Evolutionary conservation across 2,329 filamentous ascomycete genomes (phyloP), one percentile per base, ranked within the genome.

Genomic region (Diaporthe longicolla): DNA sequence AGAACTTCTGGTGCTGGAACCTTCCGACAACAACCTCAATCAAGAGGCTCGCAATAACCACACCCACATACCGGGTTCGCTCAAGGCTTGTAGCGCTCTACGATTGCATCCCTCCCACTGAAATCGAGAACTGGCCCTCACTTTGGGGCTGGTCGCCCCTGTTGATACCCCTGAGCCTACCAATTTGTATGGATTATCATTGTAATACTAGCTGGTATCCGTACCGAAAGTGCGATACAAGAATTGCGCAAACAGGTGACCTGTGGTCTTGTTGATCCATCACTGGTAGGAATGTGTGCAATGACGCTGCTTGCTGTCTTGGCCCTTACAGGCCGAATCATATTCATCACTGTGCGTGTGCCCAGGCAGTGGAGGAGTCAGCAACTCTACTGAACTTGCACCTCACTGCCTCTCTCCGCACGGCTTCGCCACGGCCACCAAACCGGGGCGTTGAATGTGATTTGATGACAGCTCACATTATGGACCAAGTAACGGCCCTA

Each of bases 101-200:
- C 32, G 32, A 13, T 40, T 54, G 8, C 21, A 26, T 26, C 32
- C 26, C 32, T 52, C n/a, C 21, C 32, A 5, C 19, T 21, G 15
- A 37, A 54, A 48, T n/a, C 48, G 48, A 37, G 32, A 40, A 40
- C 6, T 40, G 63, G 13, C 48, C n/a, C 63, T 54, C 24, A 26
- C 13, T 40, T 68, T 32, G 15, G 32, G 63, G 63, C n/a, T 29
- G 15, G 26, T 26, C 43, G n/a, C 45, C n/a, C 48, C 29, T 40
- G 52, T 45, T 52, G 66, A 57, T 59, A 35, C 50, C 69, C 40
- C 37, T 48, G 45, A 48, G 43, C 65, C 55, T 59, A 61, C 52
- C 63, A 9, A 24, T 32, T n/a, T 73, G 73, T 72, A 72, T 73
- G 73, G 73, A 57, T 55, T 58, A 70, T 70, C 61, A 65, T 55